A percentile compares a stretch with the other conserved stretches of the same genome.
Conservation (phyloP, 2,329 filamentous ascomycete genomes). For the Colletotrichum lentis region DNA sequence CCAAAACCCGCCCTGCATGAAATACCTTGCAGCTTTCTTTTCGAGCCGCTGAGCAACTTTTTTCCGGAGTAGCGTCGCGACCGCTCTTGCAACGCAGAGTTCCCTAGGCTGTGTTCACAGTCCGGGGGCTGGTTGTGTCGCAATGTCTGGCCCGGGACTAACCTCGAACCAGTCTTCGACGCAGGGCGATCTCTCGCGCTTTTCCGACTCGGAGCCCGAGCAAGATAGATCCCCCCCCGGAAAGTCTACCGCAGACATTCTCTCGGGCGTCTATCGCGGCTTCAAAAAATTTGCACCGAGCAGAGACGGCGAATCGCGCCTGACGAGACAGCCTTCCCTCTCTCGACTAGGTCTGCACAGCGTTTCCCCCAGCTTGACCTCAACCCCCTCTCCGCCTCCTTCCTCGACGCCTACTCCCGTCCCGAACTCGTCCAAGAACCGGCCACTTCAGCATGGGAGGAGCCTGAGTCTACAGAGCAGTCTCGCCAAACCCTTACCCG, state of each 20-base stretch:
- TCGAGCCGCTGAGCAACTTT: not conserved
- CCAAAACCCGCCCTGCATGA: conserved; percentile 22
- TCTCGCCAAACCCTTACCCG: conserved; percentile 65
- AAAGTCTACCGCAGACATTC: conserved; percentile 56
- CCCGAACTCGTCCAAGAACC: conserved; percentile 32
- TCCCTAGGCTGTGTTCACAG: conserved; percentile 20
- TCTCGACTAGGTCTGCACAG: conserved; percentile 48
- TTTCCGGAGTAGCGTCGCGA: not conserved
- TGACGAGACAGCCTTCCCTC: conserved; percentile 56
- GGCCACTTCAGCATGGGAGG: conserved; percentile 57
- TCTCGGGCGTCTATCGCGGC: conserved; percentile 62
- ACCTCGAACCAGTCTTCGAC: conserved; percentile 43
- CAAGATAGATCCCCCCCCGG: conserved; percentile 41
- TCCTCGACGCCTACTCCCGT: conserved; percentile 31
- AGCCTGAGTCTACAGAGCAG: conserved; percentile 64
- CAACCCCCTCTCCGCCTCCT: conserved; percentile 44
- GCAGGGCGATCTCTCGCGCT: conserved; percentile 50
- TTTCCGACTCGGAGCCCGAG: conserved; percentile 57
- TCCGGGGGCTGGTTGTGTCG: conserved; percentile 21
- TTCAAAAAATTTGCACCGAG: conserved; percentile 57
- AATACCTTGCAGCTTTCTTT: conserved; percentile 10
- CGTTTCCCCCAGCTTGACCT: conserved; percentile 42
- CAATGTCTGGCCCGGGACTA: conserved; percentile 44
- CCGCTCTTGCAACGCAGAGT: conserved; percentile 12
- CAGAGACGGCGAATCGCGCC: conserved; percentile 54